phyloP scores from a whole-genome alignment of 139 green algal genomes.

The Tetradesmus obliquus region DNA sequence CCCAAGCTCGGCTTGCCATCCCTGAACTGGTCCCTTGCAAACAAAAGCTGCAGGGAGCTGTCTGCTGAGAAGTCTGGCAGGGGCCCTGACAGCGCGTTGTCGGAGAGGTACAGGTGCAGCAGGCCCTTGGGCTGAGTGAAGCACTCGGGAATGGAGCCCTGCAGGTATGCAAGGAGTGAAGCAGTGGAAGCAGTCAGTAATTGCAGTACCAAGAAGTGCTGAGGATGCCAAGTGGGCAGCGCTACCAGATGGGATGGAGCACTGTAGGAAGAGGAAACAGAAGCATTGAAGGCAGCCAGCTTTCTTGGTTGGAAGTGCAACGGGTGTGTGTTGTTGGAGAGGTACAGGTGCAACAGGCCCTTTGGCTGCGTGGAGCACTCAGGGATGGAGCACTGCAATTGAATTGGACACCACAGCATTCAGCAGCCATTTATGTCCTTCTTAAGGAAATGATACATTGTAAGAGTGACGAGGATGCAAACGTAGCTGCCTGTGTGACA shows the following conservation, averaged over 20 bases:
- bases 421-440: too few relatives aligned
- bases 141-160: conserved; percentile 20
- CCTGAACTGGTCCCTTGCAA: conserved; percentile 24
- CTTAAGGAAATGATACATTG: too few relatives aligned
- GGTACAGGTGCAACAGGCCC: conserved; percentile 24
- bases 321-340: neutral
- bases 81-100: conserved; percentile 28
- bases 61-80: conserved; percentile 23
- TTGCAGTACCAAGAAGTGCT: neutral
- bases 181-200: neutral
- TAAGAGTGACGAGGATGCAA: too few relatives aligned
- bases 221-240: neutral
- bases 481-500: neutral
- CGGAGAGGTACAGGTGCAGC: conserved; percentile 30
- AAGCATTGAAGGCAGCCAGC: too few relatives aligned
- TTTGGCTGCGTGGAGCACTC: conserved; percentile 5
- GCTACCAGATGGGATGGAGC: too few relatives aligned
- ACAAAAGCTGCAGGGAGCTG: conserved; percentile 32
- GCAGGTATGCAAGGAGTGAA: neutral
- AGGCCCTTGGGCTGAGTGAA: conserved; percentile 11
- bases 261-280: too few relatives aligned
- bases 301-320: too few relatives aligned
- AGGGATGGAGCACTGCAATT: conserved; percentile 12
- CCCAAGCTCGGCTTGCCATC: neutral
- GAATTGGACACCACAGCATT: neutral